A percentile compares a stretch with the other conserved stretches of the same genome.
These are phyloP conservation scores for Apostasia shenzhenica DNA, from an alignment of 106 monocot species.

Conservation along the genomic window DNA sequence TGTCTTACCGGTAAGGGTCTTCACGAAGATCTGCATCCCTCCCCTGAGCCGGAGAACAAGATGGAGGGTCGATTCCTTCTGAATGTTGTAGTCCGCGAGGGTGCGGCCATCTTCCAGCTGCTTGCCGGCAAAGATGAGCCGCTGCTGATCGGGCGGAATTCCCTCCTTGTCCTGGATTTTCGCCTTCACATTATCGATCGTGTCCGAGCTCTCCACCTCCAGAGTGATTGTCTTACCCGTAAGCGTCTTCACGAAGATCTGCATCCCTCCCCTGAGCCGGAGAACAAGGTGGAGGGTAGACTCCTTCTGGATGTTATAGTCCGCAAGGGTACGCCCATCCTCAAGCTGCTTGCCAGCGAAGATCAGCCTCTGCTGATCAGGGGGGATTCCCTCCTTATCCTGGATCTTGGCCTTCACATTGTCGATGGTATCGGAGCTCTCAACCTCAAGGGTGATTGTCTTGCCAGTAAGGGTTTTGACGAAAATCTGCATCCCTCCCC, in stretches of 20 bases:
- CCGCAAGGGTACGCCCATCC: background rate
- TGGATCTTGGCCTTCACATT: no score
- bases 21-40: conserved; percentile 54
- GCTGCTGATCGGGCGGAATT: conserved; percentile 40
- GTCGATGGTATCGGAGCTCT: no score
- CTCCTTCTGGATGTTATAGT: no score
- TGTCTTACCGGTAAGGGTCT: conserved; percentile 53
- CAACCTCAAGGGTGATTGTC: background rate
- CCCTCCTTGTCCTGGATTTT: conserved; percentile 27
- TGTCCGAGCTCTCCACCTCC: no score
- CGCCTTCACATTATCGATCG: no score
- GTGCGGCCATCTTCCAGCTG: conserved; percentile 42
- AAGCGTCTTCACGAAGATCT: conserved; percentile 13
- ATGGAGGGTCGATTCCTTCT: no score
- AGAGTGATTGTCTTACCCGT: background rate
- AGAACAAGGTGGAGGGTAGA: background rate
- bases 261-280: conserved; percentile 7
- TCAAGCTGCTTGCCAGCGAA: background rate
- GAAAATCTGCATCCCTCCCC: background rate
- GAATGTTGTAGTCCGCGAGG: conserved; percentile 34
- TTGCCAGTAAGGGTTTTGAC: background rate
- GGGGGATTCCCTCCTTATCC: no score
- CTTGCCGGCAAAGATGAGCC: conserved; percentile 37
- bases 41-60: no score
- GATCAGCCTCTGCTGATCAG: no score